Conservation (phyloP, 768 basidiomycete genomes). For the Tubosaeta sp. region DNA sequence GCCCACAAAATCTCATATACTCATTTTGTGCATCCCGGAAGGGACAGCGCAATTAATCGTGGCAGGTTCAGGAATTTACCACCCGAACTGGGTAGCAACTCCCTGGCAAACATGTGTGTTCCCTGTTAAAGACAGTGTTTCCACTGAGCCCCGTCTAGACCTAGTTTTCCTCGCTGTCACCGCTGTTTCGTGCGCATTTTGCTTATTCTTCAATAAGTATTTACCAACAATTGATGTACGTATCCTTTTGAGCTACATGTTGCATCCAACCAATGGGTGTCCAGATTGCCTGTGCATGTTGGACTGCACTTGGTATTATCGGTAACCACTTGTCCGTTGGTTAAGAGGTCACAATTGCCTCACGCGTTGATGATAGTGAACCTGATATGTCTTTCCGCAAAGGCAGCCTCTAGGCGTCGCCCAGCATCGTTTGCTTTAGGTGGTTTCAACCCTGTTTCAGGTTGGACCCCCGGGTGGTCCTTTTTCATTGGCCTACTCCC, state of each 20-base stretch:
- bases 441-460: constrained; percentile 60
- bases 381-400: constrained; percentile 51
- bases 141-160: constrained; percentile 29
- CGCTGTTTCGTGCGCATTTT: constrained; percentile 42
- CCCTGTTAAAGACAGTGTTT: background rate
- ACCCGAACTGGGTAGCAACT: constrained; percentile 53
- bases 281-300: constrained; percentile 54
- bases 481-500: constrained; percentile 64
- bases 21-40: constrained; percentile 15
- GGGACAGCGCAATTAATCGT: constrained; percentile 59
- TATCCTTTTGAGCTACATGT: background rate
- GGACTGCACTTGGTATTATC: constrained; percentile 58
- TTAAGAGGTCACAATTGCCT: background rate
- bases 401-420: constrained; percentile 52
- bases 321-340: constrained; percentile 26
- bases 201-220: constrained; percentile 52
- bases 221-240: constrained; percentile 49
- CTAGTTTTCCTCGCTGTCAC: constrained; percentile 56
- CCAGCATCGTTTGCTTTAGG: constrained; percentile 54
- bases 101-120: constrained; percentile 56
- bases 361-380: constrained; percentile 41
- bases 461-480: constrained; percentile 65
- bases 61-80: constrained; percentile 54
- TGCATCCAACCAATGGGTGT: constrained; percentile 1
- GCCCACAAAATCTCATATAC: background rate